Base-by-base conservation (phyloP, 1,284 basidiomycete species). In the Lentinus polychrous region DNA sequence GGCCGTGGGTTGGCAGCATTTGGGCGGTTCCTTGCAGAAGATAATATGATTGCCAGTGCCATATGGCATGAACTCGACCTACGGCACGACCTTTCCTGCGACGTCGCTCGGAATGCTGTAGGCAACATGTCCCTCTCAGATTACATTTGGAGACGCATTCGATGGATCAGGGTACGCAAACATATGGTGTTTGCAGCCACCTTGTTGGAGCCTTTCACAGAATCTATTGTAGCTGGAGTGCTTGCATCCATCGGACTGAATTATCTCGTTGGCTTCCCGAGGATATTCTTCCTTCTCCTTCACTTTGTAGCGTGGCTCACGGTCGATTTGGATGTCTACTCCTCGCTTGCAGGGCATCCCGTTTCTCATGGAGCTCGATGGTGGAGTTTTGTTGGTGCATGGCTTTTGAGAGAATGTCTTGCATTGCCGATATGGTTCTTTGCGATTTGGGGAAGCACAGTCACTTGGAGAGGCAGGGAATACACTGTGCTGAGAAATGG, bases 91-190 rank as follows among this genome's bases (percentile, higher is more conserved):
- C 76, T 95, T 53, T 91, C 91, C 0, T 85, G 81, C 60, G 94
- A 97, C 61, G 81, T 94, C 42, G 93, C 87, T 1, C 77, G 81
- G 37, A 95, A 96, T 60, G 81, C 84, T n/a, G 79, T 97, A 36
- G 92, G 91, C 18, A 81, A 83, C 52, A 91, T 97, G 82, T 72
- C 81, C 1, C 70, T 96, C 43, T 65, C 67, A 22, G 88, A 85
- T 57, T 97, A 96, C 67, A 72, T 96, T 50, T 81, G 81, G 71
- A 78, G 94, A 20, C 80, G 94, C 17, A 82, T 92, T 24, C 81
- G 94, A 6, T 97, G 94, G 94, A 93, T 97, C 59, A 82, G 94
- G 38, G 94, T 96, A 22, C 80, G 94, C 48, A 95, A 94, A 64
- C 83, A 83, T 59, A 96, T 96, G 92, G 86, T 90, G 1, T 65